Base-by-base conservation (phyloP, 1,139 yeast species). In the Lipomyces yarrowii region DNA sequence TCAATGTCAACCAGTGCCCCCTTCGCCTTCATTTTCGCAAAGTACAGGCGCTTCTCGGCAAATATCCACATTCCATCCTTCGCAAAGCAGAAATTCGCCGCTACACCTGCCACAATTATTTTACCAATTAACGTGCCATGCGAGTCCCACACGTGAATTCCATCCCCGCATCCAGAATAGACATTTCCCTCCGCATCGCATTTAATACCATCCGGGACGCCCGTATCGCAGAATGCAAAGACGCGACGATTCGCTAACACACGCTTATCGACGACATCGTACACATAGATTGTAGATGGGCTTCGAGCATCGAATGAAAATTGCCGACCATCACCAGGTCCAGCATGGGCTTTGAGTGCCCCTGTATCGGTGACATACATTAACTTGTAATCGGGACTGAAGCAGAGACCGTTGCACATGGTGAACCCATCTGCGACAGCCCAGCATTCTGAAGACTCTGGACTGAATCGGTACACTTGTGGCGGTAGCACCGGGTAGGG, bases 171-270 rank as follows among this genome's bases (percentile, higher is more conserved):
- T 1, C 75, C 76, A 5, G 75, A 71, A 53, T 70, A 74, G 3
- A 75, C 73, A 57, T 73, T 72, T 3, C 76, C 77, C 0, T 58
- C 53, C 3, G 62, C 59, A 61, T 75, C 77, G 23, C 67, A 67
- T 64, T 73, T 74, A 63, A 75, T 72, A 7, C 76, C 76, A 57
- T 73, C 75, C 1, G 76, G 76, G 3, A 73, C 74, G 8, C 72
- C 75, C 21, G 68, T 57, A 56, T 69, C 73, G 26, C 72, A 37
- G 35, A 30, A 51, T 3, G 64, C 66, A 37, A 63, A 63, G 18
- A 42, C 15, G 4, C 61, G 57, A 11, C 57, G 42, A 39, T 57
- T 63, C 15, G 26, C 37, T 51, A 56, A 21, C 21, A 33, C 30
- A 42, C 30, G 48, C 18, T 42, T 21, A 2, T 64, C 37, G 4